Percentiles rank a stretch among this genome's conserved stretches.
These are phyloP conservation scores for Termitomyces sp. DNA, from an alignment of 768 basidiomycete species.

Conservation along the genomic window DNA sequence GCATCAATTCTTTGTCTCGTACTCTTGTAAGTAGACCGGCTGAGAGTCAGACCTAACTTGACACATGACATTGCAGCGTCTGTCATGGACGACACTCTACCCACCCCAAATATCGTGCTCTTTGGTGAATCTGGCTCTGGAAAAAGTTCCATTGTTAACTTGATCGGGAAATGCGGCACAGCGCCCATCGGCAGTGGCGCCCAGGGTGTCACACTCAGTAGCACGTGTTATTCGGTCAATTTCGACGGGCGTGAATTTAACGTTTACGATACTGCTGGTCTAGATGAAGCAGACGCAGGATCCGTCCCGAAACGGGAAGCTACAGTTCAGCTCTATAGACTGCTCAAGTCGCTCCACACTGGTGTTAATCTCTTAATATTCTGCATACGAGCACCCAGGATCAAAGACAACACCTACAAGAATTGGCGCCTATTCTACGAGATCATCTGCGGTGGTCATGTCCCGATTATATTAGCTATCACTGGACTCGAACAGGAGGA, in stretches of 20 bases:
- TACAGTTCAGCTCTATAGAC: conserved; percentile 15
- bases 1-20: not conserved
- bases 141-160: conserved; percentile 37
- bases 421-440: conserved; percentile 34
- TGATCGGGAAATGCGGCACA: conserved; percentile 22
- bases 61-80: not conserved
- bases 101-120: conserved; percentile 25
- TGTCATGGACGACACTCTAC: not conserved
- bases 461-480: conserved; percentile 31
- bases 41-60: not conserved
- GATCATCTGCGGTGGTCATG: conserved; percentile 29
- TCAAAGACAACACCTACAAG: conserved; percentile 2
- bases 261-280: conserved; percentile 33
- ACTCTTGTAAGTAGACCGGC: not conserved
- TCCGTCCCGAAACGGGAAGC: conserved; percentile 16
- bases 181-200: conserved; percentile 27
- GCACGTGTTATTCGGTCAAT: conserved; percentile 15
- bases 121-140: conserved; percentile 35
- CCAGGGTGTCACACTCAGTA: conserved; percentile 29
- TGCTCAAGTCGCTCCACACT: conserved; percentile 24
- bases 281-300: conserved; percentile 27
- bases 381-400: not conserved
- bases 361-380: not conserved
- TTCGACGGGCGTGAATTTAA: conserved; percentile 18
- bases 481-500: conserved; percentile 29